Base-by-base conservation (phyloP, 352 stramenopile genomes). In the Pythium dissotocum region DNA sequence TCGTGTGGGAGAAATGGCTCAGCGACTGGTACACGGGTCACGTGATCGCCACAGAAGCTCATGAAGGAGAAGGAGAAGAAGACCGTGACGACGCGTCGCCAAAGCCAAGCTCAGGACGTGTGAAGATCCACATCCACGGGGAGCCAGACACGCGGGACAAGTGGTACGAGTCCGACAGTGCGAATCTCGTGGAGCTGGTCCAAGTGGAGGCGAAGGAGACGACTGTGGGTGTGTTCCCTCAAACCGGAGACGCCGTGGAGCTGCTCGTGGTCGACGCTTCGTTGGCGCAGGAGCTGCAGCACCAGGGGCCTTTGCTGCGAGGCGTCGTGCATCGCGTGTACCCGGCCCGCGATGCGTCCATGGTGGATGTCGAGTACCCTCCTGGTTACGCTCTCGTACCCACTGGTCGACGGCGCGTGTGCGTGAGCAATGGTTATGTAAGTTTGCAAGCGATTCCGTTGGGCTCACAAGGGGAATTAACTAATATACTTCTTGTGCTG, bases 341-440 rank as follows among this genome's bases (percentile, higher is more conserved):
- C 13, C 72, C 78, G 16, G 72, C 71, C 18, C 80, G 79, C 9
- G 82, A 88, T 44, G 78, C 81, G 13, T 80, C 69, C 0, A 48
- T 89, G 46, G 77, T 91, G 28, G 76, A 83, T 16, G 69, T 89
- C 6, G 51, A 48, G 38, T 80, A 86, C 57, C 80, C 80, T 14
- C 42, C 46, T 7, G 49, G 60, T 30, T 65, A 63, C 33, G 54
- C 75, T 26, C 56, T 76, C 21, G 48, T 55, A 0, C 32, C 46
- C 42, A 33, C 6, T 6, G 65, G 72, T 16, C 64, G 57, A 58
- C 66, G 76, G 26, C 67, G 70, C 8, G 65, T 87, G 10, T 80
- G 83, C 46, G 72, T 88, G 30, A 63, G 80, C 63, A 83, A 88
- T 32, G 80, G 78, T 67, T 88, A 84, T 42, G 80, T 88, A 51